Base-by-base conservation (phyloP, 306 rosid species). In the Pueraria montana region DNA sequence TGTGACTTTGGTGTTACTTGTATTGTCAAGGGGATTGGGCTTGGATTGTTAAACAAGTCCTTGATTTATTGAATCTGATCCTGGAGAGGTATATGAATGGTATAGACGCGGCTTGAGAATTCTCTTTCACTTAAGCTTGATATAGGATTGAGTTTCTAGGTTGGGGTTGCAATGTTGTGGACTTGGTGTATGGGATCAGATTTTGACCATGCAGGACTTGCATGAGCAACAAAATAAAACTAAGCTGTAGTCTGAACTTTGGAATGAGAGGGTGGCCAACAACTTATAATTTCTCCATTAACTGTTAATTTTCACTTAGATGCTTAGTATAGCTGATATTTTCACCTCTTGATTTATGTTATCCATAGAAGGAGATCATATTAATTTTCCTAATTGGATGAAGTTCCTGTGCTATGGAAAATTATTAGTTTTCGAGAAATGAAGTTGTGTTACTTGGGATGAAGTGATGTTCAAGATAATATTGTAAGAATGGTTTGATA, bases 21-120 rank as follows among this genome's bases (percentile, higher is more conserved):
- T 71, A 13, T 69, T n/a, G 43, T 45, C 21, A 12, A 38, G 55
- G 58, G 55, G 17, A 11, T 53, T 34, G 4, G 53, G 36, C 48
- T 53, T 32, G 66, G 55, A 42, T 76, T 42, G 10, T 63, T 5
- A 26, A 30, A 11, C 1, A 12, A 65, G 64, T 68, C 17, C 17
- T 76, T 21, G 63, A 53, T 75, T 55, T 56, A 83, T 70, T 77
- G 68, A 71, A 46, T 46, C 38, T 16, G 58, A 53, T 66, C 21
- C 10, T 73, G 67, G 20, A 34, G 49, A n/a, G 74, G 2, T 59
- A 32, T 61, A 16, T 50, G 24, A 52, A n/a, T 24, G 72, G 40
- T 64, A 38, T 38, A 20, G 16, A 65, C 66, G 69, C 4, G 32
- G 68, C 13, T 68, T 62, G 68, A 20, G 23, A 62, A 8, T 63